phyloP scores from a whole-genome alignment of 495 filamentous ascomycete genomes.

The Parathielavia hyrcaniae region DNA sequence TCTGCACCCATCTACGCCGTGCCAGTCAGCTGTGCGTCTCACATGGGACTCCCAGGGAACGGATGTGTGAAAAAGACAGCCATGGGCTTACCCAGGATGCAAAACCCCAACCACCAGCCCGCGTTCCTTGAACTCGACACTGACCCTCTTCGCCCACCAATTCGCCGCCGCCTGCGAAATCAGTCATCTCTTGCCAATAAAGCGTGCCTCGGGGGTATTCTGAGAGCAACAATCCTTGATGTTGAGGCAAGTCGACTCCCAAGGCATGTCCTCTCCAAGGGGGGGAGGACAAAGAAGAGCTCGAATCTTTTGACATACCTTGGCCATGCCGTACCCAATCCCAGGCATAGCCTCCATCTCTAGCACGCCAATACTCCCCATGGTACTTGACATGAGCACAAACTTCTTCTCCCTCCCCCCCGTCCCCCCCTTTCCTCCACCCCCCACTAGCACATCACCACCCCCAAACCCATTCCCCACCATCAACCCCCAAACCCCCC shows the following conservation, averaged over 20 bases:
- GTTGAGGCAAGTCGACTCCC: too few species aligned
- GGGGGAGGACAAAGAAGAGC: too few species aligned
- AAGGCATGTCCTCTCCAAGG: too few species aligned
- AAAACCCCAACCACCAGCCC: slow-evolving; percentile 27
- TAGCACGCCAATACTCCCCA: slow-evolving; percentile 33
- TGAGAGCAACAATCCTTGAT: too few species aligned
- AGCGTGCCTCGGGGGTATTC: background rate
- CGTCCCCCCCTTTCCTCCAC: background rate
- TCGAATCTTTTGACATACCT: too few species aligned
- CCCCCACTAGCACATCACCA: background rate
- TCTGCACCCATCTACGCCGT: slow-evolving; percentile 38
- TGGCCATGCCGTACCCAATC: slow-evolving; percentile 29
- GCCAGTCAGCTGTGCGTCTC: slow-evolving; percentile 2
- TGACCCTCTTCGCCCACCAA: slow-evolving; percentile 25
- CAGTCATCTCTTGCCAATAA: background rate
- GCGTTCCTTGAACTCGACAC: slow-evolving; percentile 18
- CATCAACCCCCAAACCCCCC: slow-evolving; percentile 28
- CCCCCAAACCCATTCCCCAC: background rate
- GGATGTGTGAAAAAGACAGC: background rate
- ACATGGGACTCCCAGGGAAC: background rate
- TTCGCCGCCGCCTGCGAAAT: slow-evolving; percentile 24
- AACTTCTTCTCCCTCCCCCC: slow-evolving; percentile 22
- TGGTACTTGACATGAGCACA: slow-evolving; percentile 28
- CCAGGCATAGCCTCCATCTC: slow-evolving; percentile 22
- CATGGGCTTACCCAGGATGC: slow-evolving; percentile 29